phyloP scores from a whole-genome alignment of 2,329 filamentous ascomycete genomes.

The Cladosporium sp. region DNA sequence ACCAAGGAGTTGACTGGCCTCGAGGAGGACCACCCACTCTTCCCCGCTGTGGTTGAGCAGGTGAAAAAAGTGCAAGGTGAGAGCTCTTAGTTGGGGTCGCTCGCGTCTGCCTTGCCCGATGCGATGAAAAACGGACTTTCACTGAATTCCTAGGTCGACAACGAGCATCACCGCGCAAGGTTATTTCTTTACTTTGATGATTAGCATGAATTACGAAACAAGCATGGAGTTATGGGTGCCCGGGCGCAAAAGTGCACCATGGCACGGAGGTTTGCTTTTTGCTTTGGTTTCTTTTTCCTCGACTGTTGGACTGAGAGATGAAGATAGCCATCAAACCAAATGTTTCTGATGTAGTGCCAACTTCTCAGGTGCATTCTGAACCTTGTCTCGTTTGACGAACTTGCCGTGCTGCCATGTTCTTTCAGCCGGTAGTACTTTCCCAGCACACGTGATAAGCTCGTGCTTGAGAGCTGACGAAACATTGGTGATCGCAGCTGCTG shows the following conservation, averaged over 20 bases:
- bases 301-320: background rate
- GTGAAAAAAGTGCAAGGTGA: constrained; percentile 73
- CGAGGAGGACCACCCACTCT: constrained; percentile 71
- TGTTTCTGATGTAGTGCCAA: background rate
- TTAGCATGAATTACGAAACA: constrained; percentile 12
- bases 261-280: background rate
- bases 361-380: background rate
- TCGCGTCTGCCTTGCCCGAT: constrained; percentile 5
- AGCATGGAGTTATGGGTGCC: constrained; percentile 12
- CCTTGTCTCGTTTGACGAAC: no score
- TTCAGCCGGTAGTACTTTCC: no score
- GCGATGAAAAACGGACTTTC: constrained; percentile 2
- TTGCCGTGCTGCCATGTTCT: no score
- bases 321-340: background rate
- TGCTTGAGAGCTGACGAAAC: no score
- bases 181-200: constrained; percentile 11
- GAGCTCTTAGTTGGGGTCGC: constrained; percentile 11
- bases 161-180: background rate
- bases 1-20: constrained; percentile 79
- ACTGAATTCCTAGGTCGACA: background rate
- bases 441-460: no score
- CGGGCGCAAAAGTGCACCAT: constrained; percentile 2
- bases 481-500: no score
- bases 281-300: background rate
- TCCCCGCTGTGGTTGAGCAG: constrained; percentile 66